A percentile compares a stretch with the other conserved stretches of the same genome.
Conservation (phyloP, 441 rosid species). For the Populus hybrid region DNA sequence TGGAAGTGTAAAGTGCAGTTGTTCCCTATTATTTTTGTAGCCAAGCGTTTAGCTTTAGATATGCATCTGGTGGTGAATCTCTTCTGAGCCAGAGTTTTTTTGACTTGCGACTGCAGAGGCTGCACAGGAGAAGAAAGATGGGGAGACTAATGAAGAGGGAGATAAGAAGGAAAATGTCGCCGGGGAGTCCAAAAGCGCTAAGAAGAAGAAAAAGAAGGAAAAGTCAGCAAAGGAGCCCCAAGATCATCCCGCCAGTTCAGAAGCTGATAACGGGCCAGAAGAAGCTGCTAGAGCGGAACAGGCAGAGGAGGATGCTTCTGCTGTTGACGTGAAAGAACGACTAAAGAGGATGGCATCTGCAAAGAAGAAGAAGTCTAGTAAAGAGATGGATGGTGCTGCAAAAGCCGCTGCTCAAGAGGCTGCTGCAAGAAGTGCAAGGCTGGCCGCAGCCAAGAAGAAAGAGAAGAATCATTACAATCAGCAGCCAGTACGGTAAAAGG, state of each 20-base stretch:
- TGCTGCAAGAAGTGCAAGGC: slow-evolving; percentile 57
- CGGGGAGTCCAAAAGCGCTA: slow-evolving; percentile 50
- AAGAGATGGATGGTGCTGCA: slow-evolving; percentile 55
- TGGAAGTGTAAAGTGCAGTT: background rate
- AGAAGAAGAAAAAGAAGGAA: slow-evolving; percentile 50
- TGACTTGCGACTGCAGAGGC: slow-evolving; percentile 17
- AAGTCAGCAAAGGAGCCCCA: slow-evolving; percentile 37
- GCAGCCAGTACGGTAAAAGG: slow-evolving; percentile 49
- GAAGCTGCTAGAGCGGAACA: slow-evolving; percentile 24
- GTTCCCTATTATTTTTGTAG: background rate
- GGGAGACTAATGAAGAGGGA: slow-evolving; percentile 28
- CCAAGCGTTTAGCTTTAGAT: background rate
- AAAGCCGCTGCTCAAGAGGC: slow-evolving; percentile 58
- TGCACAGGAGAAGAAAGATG: slow-evolving; percentile 29
- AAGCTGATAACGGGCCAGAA: slow-evolving; percentile 17
- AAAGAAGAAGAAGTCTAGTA: slow-evolving; percentile 55
- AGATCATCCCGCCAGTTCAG: slow-evolving; percentile 26
- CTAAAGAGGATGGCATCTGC: slow-evolving; percentile 46
- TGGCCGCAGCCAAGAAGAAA: slow-evolving; percentile 60
- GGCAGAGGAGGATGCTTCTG: slow-evolving; percentile 31
- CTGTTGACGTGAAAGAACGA: slow-evolving; percentile 47
- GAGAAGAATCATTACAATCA: slow-evolving; percentile 66
- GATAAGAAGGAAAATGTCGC: slow-evolving; percentile 42
- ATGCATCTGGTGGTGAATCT: background rate
- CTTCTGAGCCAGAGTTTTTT: background rate